A percentile compares a stretch with the other conserved stretches of the same genome.
Evolutionary conservation across 2,329 filamentous ascomycete genomes (phyloP).

Genomic region (Allantophomopsis cytisporea): DNA sequence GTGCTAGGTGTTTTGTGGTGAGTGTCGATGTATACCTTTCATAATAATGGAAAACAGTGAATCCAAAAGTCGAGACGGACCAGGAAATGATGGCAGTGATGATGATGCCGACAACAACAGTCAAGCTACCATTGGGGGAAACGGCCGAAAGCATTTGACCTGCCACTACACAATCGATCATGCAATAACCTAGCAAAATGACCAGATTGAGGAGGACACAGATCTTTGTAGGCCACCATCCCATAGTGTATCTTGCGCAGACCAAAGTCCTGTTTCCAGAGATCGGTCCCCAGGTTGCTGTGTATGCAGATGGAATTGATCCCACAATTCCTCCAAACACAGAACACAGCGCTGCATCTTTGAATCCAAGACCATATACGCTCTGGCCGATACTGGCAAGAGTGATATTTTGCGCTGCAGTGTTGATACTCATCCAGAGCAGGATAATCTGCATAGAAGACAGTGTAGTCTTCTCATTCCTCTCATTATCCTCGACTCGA

Average conservation of each 20-base stretch:
- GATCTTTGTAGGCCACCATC: constrained; percentile 49
- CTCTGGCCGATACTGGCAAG: constrained; percentile 49
- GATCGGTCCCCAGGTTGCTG: constrained; percentile 45
- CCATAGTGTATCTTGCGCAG: constrained; percentile 45
- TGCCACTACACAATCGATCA: constrained; percentile 49
- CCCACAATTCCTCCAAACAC: constrained; percentile 44
- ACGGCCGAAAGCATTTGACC: constrained; percentile 57
- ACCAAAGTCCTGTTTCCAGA: constrained; percentile 38
- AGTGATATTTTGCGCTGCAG: constrained; percentile 49
- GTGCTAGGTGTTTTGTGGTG: not conserved
- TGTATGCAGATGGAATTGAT: constrained; percentile 40
- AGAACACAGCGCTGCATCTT: constrained; percentile 39
- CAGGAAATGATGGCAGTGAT: constrained; percentile 47
- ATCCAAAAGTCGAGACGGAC: constrained; percentile 51
- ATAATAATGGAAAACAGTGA: constrained; percentile 51
- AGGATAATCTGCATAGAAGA: constrained; percentile 21
- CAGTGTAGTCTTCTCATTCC: constrained; percentile 22
- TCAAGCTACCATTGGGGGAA: constrained; percentile 36
- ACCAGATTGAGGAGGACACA: constrained; percentile 48
- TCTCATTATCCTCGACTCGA: constrained; percentile 38
- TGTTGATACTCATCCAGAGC: constrained; percentile 48
- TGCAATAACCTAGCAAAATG: constrained; percentile 44
- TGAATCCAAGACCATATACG: constrained; percentile 42
- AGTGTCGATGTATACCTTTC: constrained; percentile 30
- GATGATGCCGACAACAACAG: constrained; percentile 50